Conservation (phyloP, 495 filamentous ascomycete genomes). For the Daldinia grandis region DNA sequence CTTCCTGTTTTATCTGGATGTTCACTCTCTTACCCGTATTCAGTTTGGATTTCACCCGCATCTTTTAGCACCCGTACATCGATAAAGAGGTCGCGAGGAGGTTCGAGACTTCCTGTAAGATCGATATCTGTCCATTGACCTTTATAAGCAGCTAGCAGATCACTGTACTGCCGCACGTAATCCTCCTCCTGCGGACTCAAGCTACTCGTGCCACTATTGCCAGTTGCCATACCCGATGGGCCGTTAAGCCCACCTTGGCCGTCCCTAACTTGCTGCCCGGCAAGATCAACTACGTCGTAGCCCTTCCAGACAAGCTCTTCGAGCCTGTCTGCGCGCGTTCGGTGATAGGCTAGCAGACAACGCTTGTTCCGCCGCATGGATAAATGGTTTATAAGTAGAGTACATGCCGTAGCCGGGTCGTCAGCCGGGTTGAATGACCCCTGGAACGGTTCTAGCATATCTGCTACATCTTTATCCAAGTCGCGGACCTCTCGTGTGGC, state of each 20-base stretch:
- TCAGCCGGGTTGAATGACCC: conserved; percentile 85
- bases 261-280: conserved; percentile 51
- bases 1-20: conserved; percentile 36
- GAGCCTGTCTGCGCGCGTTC: conserved; percentile 86
- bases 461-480: conserved; percentile 86
- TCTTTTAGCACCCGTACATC: conserved; percentile 97
- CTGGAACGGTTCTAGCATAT: conserved; percentile 81
- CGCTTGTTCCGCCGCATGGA: conserved; percentile 97
- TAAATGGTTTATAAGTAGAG: conserved; percentile 90
- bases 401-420: conserved; percentile 84
- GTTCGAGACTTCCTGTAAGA: conserved; percentile 92
- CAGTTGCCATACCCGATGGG: conserved; percentile 46
- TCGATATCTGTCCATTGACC: conserved; percentile 99
- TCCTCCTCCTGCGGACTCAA: conserved; percentile 98
- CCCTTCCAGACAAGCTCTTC: conserved; percentile 96
- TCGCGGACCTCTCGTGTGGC: conserved; percentile 93
- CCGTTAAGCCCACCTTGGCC: conserved; percentile 42
- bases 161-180: conserved; percentile 88
- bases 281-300: conserved; percentile 71
- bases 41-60: conserved; percentile 98
- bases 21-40: conserved; percentile 80
- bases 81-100: conserved; percentile 94
- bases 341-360: conserved; percentile 94
- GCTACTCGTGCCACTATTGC: conserved; percentile 68
- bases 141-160: conserved; percentile 94